Percentiles rank a stretch among this genome's conserved stretches.
Evolutionary conservation across 1,139 yeast species (phyloP).

Genomic region (Saccharomyces pastorianus): DNA sequence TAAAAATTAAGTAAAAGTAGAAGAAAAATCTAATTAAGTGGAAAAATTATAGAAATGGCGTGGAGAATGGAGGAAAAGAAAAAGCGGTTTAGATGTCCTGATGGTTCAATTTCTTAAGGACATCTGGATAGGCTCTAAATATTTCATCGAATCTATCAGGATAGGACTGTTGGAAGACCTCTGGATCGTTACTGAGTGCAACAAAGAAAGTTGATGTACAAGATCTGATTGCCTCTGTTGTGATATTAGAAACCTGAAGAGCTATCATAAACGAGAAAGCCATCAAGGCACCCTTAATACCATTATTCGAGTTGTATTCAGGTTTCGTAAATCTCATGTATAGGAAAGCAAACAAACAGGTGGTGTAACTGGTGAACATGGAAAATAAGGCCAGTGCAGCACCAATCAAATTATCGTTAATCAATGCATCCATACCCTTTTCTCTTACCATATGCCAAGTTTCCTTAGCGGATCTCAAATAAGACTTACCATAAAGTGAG

Average conservation of each 20-base stretch:
- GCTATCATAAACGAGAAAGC: slow-evolving; percentile 73
- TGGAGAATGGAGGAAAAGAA: no score
- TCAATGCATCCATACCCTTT: slow-evolving; percentile 79
- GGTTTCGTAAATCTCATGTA: slow-evolving; percentile 71
- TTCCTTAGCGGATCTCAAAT: slow-evolving; percentile 67
- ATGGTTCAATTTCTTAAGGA: slow-evolving; percentile 45
- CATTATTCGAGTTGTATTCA: slow-evolving; percentile 55
- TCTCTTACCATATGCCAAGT: slow-evolving; percentile 71
- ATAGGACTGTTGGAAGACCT: slow-evolving; percentile 67
- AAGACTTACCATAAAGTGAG: slow-evolving; percentile 79
- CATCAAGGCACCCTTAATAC: slow-evolving; percentile 66
- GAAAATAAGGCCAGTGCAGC: slow-evolving; percentile 69
- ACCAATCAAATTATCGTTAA: slow-evolving; percentile 76
- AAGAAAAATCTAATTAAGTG: neutral
- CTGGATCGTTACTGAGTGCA: slow-evolving; percentile 83
- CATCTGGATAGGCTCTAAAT: slow-evolving; percentile 68
- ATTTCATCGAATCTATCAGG: slow-evolving; percentile 69
- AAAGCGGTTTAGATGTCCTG: slow-evolving; percentile 19
- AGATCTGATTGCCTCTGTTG: slow-evolving; percentile 66
- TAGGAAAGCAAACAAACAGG: slow-evolving; percentile 62
- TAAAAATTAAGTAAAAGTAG: no score
- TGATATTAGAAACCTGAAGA: slow-evolving; percentile 65
- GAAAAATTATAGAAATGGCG: neutral
- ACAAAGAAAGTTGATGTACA: slow-evolving; percentile 84
- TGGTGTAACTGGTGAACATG: slow-evolving; percentile 60